These are phyloP conservation scores for Globisporangium barbulae DNA, from an alignment of 352 stramenopile species.

Conservation along the genomic window DNA sequence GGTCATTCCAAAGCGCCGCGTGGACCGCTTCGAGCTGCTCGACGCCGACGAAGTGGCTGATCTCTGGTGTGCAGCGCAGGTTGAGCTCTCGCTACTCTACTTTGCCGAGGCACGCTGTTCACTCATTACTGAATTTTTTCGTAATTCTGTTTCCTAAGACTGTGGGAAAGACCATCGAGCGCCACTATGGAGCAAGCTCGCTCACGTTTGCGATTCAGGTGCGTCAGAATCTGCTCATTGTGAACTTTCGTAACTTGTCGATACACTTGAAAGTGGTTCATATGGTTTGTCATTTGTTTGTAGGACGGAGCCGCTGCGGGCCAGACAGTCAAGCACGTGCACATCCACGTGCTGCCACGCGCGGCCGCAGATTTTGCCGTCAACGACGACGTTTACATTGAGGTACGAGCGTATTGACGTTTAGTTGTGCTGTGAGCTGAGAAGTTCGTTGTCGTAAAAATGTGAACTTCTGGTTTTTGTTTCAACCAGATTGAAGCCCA, in stretches of 20 bases:
- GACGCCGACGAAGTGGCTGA: constrained; percentile 84
- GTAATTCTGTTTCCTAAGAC: constrained; percentile 18
- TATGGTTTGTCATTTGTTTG: background rate
- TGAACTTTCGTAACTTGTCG: background rate
- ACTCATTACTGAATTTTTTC: background rate
- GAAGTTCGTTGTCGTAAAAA: background rate
- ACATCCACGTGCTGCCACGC: constrained; percentile 93
- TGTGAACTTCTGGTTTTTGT: background rate
- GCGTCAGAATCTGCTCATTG: background rate
- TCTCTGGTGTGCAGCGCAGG: constrained; percentile 85
- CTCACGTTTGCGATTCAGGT: constrained; percentile 93
- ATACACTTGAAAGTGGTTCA: no score
- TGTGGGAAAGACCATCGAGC: constrained; percentile 73
- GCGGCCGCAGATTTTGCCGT: constrained; percentile 66
- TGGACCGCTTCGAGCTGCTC: constrained; percentile 75
- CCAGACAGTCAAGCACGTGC: constrained; percentile 91
- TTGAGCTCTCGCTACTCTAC: constrained; percentile 13
- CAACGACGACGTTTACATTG: constrained; percentile 93
- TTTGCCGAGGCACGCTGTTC: no score
- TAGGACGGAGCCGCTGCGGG: constrained; percentile 86
- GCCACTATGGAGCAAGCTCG: constrained; percentile 61
- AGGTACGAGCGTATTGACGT: constrained; percentile 32
- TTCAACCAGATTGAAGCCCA: constrained; percentile 56
- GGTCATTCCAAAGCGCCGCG: constrained; percentile 76
- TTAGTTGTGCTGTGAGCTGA: background rate